Percentiles rank a stretch among this genome's conserved stretches.
phyloP scores from a whole-genome alignment of 345 rosid species.

The Hevea brasiliensis region DNA sequence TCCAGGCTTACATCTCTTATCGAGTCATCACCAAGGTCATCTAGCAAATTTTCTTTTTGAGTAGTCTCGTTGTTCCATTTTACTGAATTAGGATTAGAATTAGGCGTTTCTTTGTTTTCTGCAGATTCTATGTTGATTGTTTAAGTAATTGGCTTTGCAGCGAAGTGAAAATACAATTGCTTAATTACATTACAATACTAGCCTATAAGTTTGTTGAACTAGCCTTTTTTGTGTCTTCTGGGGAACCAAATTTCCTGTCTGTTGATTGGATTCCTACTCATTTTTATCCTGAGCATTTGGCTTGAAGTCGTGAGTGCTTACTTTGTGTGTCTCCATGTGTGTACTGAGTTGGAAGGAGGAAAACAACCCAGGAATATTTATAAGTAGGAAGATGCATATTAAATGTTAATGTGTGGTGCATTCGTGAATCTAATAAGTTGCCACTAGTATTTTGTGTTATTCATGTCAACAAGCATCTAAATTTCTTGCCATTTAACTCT shows the following conservation, averaged over 20 bases:
- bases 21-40: constrained; percentile 90
- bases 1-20: constrained; percentile 91
- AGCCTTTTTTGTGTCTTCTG: background rate
- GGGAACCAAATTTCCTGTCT: background rate
- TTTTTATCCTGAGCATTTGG: background rate
- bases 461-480: background rate
- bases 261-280: background rate
- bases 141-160: too few relatives aligned
- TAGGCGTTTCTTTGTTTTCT: background rate
- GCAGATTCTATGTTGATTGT: background rate
- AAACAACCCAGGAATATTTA: background rate
- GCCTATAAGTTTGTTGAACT: background rate
- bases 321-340: background rate
- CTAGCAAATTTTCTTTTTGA: background rate
- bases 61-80: background rate
- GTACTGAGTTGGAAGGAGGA: background rate
- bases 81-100: background rate
- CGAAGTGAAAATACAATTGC: background rate
- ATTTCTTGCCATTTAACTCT: background rate
- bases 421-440: too few relatives aligned
- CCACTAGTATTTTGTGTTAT: background rate
- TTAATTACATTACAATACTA: background rate
- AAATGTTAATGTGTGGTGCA: too few relatives aligned
- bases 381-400: too few relatives aligned
- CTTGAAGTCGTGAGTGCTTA: background rate